These are phyloP conservation scores for Yamadazyma dendronema DNA, from an alignment of 1,139 yeast genomes.

Conservation along the genomic window DNA sequence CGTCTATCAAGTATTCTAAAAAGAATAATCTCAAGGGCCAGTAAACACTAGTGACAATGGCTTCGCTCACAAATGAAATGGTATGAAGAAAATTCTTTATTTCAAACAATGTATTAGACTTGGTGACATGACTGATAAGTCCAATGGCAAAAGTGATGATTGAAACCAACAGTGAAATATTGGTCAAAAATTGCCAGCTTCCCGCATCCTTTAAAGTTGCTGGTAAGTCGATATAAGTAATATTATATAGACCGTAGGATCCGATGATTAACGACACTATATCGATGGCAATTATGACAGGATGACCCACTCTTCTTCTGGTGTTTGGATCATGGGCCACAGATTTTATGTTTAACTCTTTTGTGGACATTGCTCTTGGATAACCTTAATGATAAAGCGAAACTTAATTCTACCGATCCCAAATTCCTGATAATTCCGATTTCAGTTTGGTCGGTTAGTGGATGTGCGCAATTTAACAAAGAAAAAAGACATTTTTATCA, in stretches of 20 bases:
- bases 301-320: conserved; percentile 32
- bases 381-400: too few species aligned
- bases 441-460: too few species aligned
- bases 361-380: background rate
- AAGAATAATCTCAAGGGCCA: conserved; percentile 64
- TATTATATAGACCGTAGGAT: conserved; percentile 24
- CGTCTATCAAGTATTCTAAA: conserved; percentile 36
- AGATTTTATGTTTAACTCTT: too few species aligned
- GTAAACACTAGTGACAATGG: conserved; percentile 58
- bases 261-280: conserved; percentile 30
- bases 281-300: conserved; percentile 23
- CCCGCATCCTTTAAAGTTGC: conserved; percentile 52
- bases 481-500: conserved; percentile 6
- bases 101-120: conserved; percentile 21
- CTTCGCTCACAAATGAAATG: conserved; percentile 54
- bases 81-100: conserved; percentile 46
- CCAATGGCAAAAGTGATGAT: conserved; percentile 44
- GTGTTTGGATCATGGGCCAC: too few species aligned
- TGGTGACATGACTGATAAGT: conserved; percentile 34
- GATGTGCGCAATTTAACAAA: background rate
- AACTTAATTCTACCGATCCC: too few species aligned
- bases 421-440: too few species aligned
- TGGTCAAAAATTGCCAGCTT: conserved; percentile 67
- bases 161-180: conserved; percentile 52
- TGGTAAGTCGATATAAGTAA: conserved; percentile 32